Conservation (phyloP, 2,329 filamentous ascomycete species). For the Microsporum ferrugineum region DNA sequence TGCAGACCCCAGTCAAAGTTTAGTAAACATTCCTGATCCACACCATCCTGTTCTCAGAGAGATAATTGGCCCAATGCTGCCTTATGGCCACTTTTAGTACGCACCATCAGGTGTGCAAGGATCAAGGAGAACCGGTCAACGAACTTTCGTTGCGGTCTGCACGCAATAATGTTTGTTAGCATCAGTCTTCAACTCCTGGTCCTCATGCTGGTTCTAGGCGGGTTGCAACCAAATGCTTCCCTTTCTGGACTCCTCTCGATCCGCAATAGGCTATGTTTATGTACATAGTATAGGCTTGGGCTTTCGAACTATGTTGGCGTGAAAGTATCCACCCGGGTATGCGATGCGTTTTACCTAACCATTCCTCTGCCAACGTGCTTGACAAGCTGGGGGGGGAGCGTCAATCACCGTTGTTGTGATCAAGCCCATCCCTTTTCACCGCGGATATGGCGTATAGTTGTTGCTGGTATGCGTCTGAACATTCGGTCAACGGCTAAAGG, state of each 20-base stretch:
- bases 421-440: background rate
- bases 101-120: constrained; percentile 1
- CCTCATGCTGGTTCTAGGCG: background rate
- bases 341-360: background rate
- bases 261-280: constrained; percentile 2
- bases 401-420: background rate
- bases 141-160: background rate
- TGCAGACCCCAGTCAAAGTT: background rate
- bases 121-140: constrained; percentile 1
- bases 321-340: background rate
- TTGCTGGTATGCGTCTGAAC: background rate
- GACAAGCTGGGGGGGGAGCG: background rate
- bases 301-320: background rate
- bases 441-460: background rate
- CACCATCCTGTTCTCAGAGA: background rate
- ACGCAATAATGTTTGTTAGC: background rate
- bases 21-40: constrained; percentile 2
- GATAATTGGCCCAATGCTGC: background rate
- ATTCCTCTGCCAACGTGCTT: background rate
- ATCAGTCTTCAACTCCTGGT: background rate
- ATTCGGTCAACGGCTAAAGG: background rate
- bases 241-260: background rate
- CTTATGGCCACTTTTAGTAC: background rate
- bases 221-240: background rate
- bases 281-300: background rate